Conservation (phyloP, 73 alveolate species). For the Paramecium primaurelia region DNA sequence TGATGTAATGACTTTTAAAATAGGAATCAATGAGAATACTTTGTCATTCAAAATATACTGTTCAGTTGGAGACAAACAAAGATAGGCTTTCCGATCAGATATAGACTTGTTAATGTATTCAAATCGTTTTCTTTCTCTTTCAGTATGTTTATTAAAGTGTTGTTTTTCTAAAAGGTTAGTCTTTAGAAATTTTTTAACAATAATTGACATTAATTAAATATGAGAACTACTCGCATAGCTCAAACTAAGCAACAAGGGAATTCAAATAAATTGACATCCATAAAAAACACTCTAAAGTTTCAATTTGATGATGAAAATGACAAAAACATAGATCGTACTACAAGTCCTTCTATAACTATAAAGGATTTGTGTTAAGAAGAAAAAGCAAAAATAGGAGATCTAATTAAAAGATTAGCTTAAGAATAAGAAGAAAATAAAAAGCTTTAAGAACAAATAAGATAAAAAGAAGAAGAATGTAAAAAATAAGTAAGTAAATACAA, state of each 20-base stretch:
- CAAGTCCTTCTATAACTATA: constrained; percentile 68
- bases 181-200: neutral
- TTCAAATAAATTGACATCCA: neutral
- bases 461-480: constrained; percentile 75
- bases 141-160: neutral
- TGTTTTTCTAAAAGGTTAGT: neutral
- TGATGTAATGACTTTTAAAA: neutral
- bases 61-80: constrained; percentile 4
- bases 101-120: neutral
- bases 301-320: constrained; percentile 24
- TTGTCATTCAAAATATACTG: neutral
- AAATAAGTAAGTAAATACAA: constrained; percentile 64
- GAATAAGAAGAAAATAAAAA: constrained; percentile 88
- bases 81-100: neutral
- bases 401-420: constrained; percentile 86
- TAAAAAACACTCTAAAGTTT: neutral
- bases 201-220: neutral
- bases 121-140: neutral
- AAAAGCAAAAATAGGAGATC: constrained; percentile 93
- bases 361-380: constrained; percentile 96
- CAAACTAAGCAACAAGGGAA: neutral
- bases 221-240: constrained; percentile 28
- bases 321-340: neutral
- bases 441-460: constrained; percentile 66
- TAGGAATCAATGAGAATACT: neutral